phyloP scores from a whole-genome alignment of 23 red algal genomes.

The Gracilariopsis chorda region DNA sequence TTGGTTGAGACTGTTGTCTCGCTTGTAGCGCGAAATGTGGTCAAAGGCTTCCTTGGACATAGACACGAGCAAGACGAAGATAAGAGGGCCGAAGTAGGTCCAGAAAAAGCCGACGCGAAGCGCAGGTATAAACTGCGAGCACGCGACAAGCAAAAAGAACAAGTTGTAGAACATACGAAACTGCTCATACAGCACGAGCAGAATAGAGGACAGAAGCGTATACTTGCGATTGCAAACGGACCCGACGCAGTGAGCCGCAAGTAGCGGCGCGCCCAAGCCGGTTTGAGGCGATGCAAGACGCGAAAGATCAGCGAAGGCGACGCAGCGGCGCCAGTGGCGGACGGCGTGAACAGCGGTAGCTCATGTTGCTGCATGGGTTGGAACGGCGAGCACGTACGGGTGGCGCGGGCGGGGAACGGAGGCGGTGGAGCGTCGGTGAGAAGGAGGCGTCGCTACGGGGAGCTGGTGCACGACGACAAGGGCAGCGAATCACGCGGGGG shows the following conservation, averaged over 20 bases:
- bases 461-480: too few species aligned
- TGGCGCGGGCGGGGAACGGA: too few species aligned
- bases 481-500: too few species aligned
- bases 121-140: constrained; percentile 88
- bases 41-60: constrained; percentile 89
- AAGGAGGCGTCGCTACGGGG: too few species aligned
- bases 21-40: constrained; percentile 72
- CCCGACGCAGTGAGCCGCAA: not conserved
- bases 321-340: not conserved
- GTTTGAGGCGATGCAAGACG: not conserved
- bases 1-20: constrained; percentile 77
- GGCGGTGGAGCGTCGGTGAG: too few species aligned
- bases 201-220: constrained; percentile 65
- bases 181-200: constrained; percentile 84
- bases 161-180: constrained; percentile 99
- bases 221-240: constrained; percentile 88
- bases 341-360: constrained; percentile 40
- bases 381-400: too few species aligned
- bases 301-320: not conserved
- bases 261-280: constrained; percentile 16
- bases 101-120: constrained; percentile 94
- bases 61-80: constrained; percentile 85
- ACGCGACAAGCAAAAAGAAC: constrained; percentile 91
- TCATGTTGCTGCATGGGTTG: constrained; percentile 47
- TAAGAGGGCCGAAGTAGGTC: constrained; percentile 91